Evolutionary conservation across 1,284 basidiomycete species (phyloP), one percentile per base, ranked within the genome.

Genomic region (Amylostereum areolatum): DNA sequence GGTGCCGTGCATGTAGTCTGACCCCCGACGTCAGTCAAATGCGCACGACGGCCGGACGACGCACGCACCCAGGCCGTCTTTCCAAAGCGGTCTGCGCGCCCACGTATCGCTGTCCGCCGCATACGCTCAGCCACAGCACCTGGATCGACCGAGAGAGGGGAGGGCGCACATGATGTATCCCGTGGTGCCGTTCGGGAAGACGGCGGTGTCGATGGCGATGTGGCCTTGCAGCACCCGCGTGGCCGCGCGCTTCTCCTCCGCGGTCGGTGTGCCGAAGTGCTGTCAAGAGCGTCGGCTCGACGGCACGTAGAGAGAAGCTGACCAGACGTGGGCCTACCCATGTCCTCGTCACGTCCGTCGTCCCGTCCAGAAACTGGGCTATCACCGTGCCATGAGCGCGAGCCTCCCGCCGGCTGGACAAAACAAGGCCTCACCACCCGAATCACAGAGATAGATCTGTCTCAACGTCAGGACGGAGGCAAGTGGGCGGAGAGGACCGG

Each of bases 211-310:
- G 44, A 97, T 87, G 1, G 89, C 83, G 53, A 99, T 97, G 63
- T 98, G 92, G 0, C 96, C 96, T 70, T 99, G 95, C 43, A 99
- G 72, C 1, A 99, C 97, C 12, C 94, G 79, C 0, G 96, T 98
- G 60, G 94, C 97, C 0, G 92, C 87, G 0, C 90, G 80, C 56
- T 84, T 90, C 69, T 97, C 90, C 58, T 92, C 86, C 0, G 75
- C 73, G 1, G 82, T 84, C 0, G 96, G 93, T 1, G 73, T 83
- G 31, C 93, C 94, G 64, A 97, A 98, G 66, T 98, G 95, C 85
- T 92, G 62, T 12, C 2, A 31, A 18, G 18, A 18, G 18, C 18
- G 18, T 18, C 18, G 18, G 28, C 18, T n/a, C 1, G 28, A 10
- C 5, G 34, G 31, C n/a, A 59, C 55, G 41, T 11, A 7, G 7